Conservation (phyloP, 225 moss, liverwort and hornwort genomes). For the Neckera pumila region DNA sequence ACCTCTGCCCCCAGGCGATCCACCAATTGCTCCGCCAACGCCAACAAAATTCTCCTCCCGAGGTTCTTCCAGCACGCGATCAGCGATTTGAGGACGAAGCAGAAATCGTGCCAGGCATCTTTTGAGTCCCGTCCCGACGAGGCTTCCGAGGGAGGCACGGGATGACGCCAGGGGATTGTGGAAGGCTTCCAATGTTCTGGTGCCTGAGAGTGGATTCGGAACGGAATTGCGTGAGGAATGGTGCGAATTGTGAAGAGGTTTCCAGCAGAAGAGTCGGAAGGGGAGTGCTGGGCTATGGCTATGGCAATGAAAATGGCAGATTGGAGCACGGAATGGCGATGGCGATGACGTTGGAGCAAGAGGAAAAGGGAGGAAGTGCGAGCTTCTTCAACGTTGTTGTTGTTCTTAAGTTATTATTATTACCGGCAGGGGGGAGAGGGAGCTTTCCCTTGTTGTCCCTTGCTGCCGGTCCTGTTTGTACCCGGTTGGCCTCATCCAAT, state of each 20-base stretch:
- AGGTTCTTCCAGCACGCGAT: neutral
- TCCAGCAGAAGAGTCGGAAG: neutral
- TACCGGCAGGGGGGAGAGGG: neutral
- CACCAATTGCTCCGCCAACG: neutral
- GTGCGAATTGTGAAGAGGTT: neutral
- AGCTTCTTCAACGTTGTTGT: constrained; percentile 12
- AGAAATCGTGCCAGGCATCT: neutral
- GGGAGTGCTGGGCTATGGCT: neutral
- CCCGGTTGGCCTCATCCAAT: neutral
- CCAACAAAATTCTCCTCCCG: neutral
- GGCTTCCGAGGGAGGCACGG: neutral
- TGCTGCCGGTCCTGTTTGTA: neutral
- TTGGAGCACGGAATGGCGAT: neutral
- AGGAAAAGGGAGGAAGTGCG: neutral
- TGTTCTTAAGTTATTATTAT: neutral
- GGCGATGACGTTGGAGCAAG: neutral
- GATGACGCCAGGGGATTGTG: neutral
- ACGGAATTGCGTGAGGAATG: neutral
- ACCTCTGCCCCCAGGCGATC: neutral
- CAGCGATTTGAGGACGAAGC: neutral
- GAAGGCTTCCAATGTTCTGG: neutral
- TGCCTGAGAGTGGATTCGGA: neutral
- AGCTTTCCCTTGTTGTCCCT: neutral
- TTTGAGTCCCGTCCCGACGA: neutral
- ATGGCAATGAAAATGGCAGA: neutral